These are phyloP conservation scores for Phtheirospermum japonicum DNA, from an alignment of 257 asterid genomes.

Conservation along the genomic window DNA sequence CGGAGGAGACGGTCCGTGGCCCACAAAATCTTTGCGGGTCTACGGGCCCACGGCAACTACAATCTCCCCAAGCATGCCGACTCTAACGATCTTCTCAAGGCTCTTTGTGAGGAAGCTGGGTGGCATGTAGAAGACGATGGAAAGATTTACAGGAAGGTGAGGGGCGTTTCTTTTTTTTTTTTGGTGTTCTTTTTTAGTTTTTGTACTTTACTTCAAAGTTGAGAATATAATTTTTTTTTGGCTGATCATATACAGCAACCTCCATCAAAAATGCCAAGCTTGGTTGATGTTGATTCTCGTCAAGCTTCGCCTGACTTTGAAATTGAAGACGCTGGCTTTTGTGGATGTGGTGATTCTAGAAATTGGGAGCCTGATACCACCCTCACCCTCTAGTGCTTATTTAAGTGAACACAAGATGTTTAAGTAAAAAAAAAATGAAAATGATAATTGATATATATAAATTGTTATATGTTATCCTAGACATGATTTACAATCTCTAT, in stretches of 20 bases:
- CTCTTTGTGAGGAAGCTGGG: conserved; percentile 77
- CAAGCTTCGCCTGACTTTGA: conserved; percentile 3
- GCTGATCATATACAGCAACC: conserved; percentile 20
- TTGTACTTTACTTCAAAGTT: neutral
- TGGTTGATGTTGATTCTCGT: conserved; percentile 26
- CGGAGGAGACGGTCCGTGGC: conserved; percentile 49
- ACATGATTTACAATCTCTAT: too few relatives aligned
- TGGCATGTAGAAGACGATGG: conserved; percentile 84
- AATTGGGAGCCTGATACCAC: conserved; percentile 30
- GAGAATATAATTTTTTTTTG: neutral
- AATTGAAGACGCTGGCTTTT: conserved; percentile 27
- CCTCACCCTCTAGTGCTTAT: conserved; percentile 32
- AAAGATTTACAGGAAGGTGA: conserved; percentile 43
- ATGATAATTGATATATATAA: neutral
- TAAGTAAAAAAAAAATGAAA: neutral
- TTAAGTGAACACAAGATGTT: neutral
- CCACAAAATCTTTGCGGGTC: conserved; percentile 58
- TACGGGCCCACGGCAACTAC: conserved; percentile 66
- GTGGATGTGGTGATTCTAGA: conserved; percentile 34
- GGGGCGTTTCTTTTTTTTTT: neutral
- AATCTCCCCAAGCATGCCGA: conserved; percentile 62
- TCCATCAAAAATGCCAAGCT: conserved; percentile 27
- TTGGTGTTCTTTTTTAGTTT: neutral
- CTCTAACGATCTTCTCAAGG: conserved; percentile 68
- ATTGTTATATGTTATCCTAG: too few relatives aligned